Percentiles rank a stretch among this genome's conserved stretches.
Conservation (phyloP, 2,329 filamentous ascomycete species). For the Fusarium sp. region DNA sequence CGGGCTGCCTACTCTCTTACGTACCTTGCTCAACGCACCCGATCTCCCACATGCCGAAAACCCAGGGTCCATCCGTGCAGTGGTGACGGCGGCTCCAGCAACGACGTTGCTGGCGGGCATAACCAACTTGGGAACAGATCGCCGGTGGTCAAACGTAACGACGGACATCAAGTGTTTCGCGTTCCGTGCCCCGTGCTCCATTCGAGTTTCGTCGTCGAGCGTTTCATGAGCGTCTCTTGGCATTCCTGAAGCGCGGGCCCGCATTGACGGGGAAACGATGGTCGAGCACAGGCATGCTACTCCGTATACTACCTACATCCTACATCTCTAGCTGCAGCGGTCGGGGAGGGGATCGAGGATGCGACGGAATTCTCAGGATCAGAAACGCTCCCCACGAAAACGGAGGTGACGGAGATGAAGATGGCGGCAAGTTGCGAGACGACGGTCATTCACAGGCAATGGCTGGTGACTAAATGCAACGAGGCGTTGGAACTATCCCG, state of each 20-base stretch:
- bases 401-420: conserved; percentile 2
- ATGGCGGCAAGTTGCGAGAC: neutral
- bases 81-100: conserved; percentile 1
- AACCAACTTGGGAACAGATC: conserved; percentile 16
- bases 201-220: conserved; percentile 28
- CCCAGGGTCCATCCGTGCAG: conserved; percentile 32
- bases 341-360: neutral
- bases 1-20: neutral
- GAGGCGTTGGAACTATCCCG: conserved; percentile 16
- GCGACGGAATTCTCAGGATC: conserved; percentile 4
- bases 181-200: conserved; percentile 26
- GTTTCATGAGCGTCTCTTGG: conserved; percentile 39
- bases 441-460: neutral
- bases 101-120: conserved; percentile 12
- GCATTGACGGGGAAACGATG: conserved; percentile 35
- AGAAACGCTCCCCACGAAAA: neutral
- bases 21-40: neutral
- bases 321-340: neutral
- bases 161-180: conserved; percentile 29
- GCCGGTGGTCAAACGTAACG: conserved; percentile 36
- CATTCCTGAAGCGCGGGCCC: conserved; percentile 30
- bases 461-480: conserved; percentile 4
- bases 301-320: neutral
- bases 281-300: neutral
- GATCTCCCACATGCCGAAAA: conserved; percentile 9